A percentile compares a stretch with the other conserved stretches of the same genome.
Conservation (phyloP, 345 rosid species). For the Raphanus sativus region DNA sequence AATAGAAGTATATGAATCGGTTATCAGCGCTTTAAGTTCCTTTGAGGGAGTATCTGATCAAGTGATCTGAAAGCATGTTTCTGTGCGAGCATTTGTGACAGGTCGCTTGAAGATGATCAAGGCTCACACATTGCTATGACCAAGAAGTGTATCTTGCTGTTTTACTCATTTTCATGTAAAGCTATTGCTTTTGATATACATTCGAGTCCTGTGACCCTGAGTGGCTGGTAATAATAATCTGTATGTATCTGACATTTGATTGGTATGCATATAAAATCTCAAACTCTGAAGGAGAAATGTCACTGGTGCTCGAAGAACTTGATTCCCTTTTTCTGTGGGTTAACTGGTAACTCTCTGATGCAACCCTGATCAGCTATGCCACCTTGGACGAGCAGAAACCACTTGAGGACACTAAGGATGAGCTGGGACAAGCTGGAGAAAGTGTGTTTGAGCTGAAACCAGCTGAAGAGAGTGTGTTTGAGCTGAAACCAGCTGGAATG, state of each 20-base stretch:
- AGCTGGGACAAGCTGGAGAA: too few species aligned
- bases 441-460: too few species aligned
- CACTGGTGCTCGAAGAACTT: background rate
- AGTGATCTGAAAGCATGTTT: conserved; percentile 25
- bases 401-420: too few species aligned
- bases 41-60: conserved; percentile 47
- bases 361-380: too few species aligned
- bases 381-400: too few species aligned
- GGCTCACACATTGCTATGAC: conserved; percentile 13
- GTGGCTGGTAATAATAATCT: conserved; percentile 21
- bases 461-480: too few species aligned
- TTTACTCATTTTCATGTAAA: conserved; percentile 1
- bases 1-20: conserved; percentile 71
- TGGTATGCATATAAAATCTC: conserved; percentile 2
- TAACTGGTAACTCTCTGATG: background rate
- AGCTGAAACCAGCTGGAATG: too few species aligned
- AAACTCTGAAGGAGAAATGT: background rate
- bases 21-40: conserved; percentile 66
- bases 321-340: background rate
- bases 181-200: background rate
- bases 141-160: background rate
- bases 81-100: background rate
- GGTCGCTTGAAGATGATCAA: conserved; percentile 7
- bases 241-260: conserved; percentile 11
- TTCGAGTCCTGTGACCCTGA: background rate